Conservation (phyloP, 495 filamentous ascomycete species). For the Podospora bellae-mahoneyi region DNA sequence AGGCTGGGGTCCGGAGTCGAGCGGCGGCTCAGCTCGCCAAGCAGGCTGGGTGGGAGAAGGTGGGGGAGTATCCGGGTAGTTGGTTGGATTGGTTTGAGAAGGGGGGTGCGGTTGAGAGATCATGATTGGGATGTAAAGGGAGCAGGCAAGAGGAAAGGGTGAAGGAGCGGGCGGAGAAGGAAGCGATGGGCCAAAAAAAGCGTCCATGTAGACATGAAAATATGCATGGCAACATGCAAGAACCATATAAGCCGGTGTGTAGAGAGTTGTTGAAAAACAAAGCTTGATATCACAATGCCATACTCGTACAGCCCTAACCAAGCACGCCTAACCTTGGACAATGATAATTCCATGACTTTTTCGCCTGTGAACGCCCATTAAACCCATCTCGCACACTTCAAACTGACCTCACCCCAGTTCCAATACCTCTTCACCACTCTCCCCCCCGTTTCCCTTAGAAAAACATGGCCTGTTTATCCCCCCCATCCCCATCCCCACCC, state of each 20-base stretch:
- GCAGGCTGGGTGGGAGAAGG: conserved; percentile 67
- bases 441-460: neutral
- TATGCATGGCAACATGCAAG: too few relatives aligned
- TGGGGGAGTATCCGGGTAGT: conserved; percentile 82
- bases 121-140: neutral
- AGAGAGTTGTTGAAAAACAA: too few relatives aligned
- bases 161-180: neutral
- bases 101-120: conserved; percentile 58
- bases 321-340: neutral
- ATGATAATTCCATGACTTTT: neutral
- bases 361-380: neutral
- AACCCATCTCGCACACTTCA: neutral
- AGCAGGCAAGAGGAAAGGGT: conserved; percentile 32
- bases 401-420: too few relatives aligned
- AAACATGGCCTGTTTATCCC: neutral
- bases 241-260: too few relatives aligned
- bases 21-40: conserved; percentile 78
- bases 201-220: too few relatives aligned
- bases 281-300: neutral
- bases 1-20: conserved; percentile 76
- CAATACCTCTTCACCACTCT: neutral
- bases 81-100: conserved; percentile 83
- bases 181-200: too few relatives aligned
- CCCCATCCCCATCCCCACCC: neutral
- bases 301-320: neutral